These are phyloP conservation scores for Graphiopsis chlorocephala DNA, from an alignment of 2,329 filamentous ascomycete species.

Conservation along the genomic window DNA sequence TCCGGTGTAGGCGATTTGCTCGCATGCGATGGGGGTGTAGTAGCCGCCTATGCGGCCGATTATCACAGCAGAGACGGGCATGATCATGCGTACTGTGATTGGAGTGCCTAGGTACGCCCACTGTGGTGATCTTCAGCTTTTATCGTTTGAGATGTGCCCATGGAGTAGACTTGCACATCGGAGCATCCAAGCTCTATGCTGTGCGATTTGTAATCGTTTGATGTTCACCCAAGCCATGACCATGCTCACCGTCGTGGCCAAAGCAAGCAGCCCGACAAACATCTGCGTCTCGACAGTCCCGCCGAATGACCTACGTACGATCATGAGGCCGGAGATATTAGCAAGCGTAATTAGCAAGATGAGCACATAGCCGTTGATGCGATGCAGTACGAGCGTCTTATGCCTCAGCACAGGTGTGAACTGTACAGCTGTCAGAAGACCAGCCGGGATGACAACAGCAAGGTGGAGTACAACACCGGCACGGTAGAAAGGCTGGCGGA, in stretches of 20 bases:
- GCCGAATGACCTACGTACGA: conserved; percentile 52
- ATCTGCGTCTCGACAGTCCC: conserved; percentile 53
- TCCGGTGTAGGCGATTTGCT: conserved; percentile 46
- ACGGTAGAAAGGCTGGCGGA: conserved; percentile 31
- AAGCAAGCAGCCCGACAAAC: conserved; percentile 43
- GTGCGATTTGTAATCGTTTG: conserved; percentile 59
- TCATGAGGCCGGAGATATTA: conserved; percentile 53
- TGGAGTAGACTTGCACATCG: conserved; percentile 33
- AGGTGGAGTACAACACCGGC: conserved; percentile 45
- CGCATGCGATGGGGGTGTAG: conserved; percentile 46
- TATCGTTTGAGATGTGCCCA: background rate
- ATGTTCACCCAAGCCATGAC: conserved; percentile 55
- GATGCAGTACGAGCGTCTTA: conserved; percentile 53
- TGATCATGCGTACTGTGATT: conserved; percentile 52
- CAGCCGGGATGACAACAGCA: conserved; percentile 37
- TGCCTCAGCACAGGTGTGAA: conserved; percentile 47
- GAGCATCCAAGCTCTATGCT: conserved; percentile 65
- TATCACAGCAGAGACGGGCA: conserved; percentile 43
- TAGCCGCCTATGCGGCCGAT: conserved; percentile 37
- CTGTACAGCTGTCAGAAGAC: conserved; percentile 41
- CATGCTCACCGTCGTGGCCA: conserved; percentile 46
- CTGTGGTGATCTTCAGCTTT: background rate
- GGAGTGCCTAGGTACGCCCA: conserved; percentile 39
- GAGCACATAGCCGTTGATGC: conserved; percentile 59
- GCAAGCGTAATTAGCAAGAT: conserved; percentile 47